A percentile compares a stretch with the other conserved stretches of the same genome.
phyloP scores from a whole-genome alignment of 495 filamentous ascomycete species.

The Penicillium dipodomyicola region DNA sequence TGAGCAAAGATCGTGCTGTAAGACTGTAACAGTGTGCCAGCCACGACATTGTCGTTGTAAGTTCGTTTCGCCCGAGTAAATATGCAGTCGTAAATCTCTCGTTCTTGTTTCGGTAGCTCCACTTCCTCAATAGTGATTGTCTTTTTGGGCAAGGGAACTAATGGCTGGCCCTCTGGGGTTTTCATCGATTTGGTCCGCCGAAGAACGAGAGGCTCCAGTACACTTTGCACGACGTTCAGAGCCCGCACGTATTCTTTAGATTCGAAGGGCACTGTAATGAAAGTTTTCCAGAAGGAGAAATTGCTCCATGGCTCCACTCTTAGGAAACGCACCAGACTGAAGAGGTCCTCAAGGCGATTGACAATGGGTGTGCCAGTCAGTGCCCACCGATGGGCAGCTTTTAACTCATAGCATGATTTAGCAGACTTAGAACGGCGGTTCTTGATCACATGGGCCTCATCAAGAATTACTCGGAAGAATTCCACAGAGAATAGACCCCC shows the following conservation, averaged over 20 bases:
- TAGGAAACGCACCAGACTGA: constrained; percentile 87
- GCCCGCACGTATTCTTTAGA: constrained; percentile 90
- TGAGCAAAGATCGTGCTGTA: constrained; percentile 97
- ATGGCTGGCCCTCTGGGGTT: constrained; percentile 80
- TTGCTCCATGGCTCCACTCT: constrained; percentile 96
- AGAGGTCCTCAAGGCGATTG: constrained; percentile 94
- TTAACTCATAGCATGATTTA: constrained; percentile 86
- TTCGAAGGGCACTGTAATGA: constrained; percentile 96
- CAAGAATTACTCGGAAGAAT: constrained; percentile 91
- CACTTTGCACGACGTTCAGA: constrained; percentile 94
- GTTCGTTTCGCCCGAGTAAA: constrained; percentile 77
- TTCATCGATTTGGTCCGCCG: constrained; percentile 97
- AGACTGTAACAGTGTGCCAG: constrained; percentile 87
- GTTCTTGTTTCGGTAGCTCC: constrained; percentile 76
- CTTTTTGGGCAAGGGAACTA: constrained; percentile 83
- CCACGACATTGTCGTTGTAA: constrained; percentile 81
- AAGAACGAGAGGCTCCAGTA: constrained; percentile 92
- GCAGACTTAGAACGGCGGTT: constrained; percentile 87
- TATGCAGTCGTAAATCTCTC: constrained; percentile 89
- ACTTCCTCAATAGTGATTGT: constrained; percentile 80
- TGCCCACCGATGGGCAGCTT: constrained; percentile 83
- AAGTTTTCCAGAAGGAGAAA: constrained; percentile 98
- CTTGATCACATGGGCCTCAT: constrained; percentile 94
- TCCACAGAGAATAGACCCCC: constrained; percentile 85
- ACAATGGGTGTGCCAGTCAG: constrained; percentile 96